phyloP scores from a whole-genome alignment of 2,329 filamentous ascomycete genomes.

The Trichoderma breve region DNA sequence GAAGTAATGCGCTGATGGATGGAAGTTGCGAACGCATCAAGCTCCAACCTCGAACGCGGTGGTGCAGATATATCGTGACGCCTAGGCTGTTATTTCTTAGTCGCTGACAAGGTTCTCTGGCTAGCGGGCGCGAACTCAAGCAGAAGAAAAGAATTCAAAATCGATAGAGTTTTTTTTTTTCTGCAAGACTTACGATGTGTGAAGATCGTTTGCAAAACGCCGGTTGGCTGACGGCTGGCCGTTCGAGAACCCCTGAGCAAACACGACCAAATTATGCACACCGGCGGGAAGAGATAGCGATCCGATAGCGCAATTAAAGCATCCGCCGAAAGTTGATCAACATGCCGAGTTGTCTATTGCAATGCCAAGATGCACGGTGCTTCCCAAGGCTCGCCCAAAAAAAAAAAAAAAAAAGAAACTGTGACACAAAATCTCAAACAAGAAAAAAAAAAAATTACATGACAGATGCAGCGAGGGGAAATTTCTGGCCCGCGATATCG shows the following conservation, averaged over 20 bases:
- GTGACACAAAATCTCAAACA: conserved; percentile 5
- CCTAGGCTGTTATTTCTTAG: conserved; percentile 12
- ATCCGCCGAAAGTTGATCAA: conserved; percentile 8
- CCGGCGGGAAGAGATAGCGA: conserved; percentile 17
- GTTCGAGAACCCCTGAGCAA: conserved; percentile 32
- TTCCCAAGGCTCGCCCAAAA: neutral
- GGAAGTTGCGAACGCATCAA: conserved; percentile 33
- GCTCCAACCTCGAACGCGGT: conserved; percentile 23
- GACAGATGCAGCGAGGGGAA: conserved; percentile 18
- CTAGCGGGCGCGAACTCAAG: neutral
- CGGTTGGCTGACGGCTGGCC: conserved; percentile 11
- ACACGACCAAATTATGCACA: conserved; percentile 24
- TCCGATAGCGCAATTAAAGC: conserved; percentile 19
- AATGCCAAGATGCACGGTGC: conserved; percentile 2
- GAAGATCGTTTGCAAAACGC: conserved; percentile 17
- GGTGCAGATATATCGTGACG: conserved; percentile 24
- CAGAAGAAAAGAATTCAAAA: neutral
- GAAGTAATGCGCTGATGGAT: conserved; percentile 16
- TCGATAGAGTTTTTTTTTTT: neutral
- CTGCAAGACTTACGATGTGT: conserved; percentile 6
- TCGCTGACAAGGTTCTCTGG: neutral
- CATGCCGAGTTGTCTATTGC: neutral
- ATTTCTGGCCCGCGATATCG: conserved; percentile 11
- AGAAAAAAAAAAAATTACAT: neutral
- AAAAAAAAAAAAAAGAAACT: conserved; percentile 3